Percentiles rank a stretch among this genome's conserved stretches.
Evolutionary conservation across 768 basidiomycete species (phyloP).

Genomic region (Amanita pallidorosea): DNA sequence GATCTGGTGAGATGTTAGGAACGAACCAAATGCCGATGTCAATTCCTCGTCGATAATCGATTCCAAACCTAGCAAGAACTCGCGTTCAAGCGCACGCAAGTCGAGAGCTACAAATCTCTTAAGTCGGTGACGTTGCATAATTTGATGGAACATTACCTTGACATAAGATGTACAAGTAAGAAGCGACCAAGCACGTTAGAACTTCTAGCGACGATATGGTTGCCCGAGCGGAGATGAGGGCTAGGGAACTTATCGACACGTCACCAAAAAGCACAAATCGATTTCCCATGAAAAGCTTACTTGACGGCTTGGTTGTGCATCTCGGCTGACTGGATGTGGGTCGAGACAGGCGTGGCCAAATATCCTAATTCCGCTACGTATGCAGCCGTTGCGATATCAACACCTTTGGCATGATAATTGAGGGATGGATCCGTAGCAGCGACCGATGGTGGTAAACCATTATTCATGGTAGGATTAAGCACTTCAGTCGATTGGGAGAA

Average conservation of each 20-base stretch:
- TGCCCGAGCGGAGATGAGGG: conserved; percentile 65
- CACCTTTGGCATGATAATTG: conserved; percentile 70
- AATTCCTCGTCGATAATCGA: conserved; percentile 42
- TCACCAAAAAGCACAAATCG: not conserved
- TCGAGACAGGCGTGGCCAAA: conserved; percentile 68
- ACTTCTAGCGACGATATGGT: conserved; percentile 65
- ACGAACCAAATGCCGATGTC: conserved; percentile 28
- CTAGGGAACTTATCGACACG: conserved; percentile 31
- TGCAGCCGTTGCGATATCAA: conserved; percentile 75
- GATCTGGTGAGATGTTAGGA: conserved; percentile 20
- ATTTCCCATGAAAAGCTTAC: conserved; percentile 25
- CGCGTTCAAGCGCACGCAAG: conserved; percentile 59
- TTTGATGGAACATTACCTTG: conserved; percentile 32
- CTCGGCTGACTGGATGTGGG: conserved; percentile 75
- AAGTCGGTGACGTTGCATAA: not conserved
- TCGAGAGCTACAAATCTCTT: conserved; percentile 50
- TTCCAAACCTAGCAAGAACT: conserved; percentile 39
- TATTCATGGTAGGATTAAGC: conserved; percentile 72
- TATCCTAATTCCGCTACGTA: conserved; percentile 73
- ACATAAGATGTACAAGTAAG: conserved; percentile 63
- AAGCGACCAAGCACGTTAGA: conserved; percentile 55
- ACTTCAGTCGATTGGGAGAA: conserved; percentile 69
- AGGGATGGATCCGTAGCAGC: conserved; percentile 67
- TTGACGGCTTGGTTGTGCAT: conserved; percentile 84
- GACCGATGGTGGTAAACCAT: conserved; percentile 64